Evolutionary conservation across 305 asterid species (phyloP), one percentile per base, ranked within the genome.

Genomic region (Coffea humblotiana): DNA sequence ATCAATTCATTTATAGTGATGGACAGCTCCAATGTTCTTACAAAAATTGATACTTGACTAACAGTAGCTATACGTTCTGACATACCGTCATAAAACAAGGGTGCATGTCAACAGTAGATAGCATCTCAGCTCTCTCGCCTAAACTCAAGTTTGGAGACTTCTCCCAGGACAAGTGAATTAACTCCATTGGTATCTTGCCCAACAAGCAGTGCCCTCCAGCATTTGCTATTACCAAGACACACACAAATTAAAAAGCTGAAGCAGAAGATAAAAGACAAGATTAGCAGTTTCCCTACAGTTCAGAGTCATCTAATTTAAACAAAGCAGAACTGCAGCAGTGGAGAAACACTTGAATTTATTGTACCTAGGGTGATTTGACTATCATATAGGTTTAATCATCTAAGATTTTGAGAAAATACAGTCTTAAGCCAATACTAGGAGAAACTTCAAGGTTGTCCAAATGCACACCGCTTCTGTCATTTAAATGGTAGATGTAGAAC

Each of bases 131-230:
- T 87, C 90, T 91, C 83, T 90, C 93, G 74, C 97, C 98, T 23
- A 86, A 77, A 86, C 94, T 89, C 91, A 96, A 84, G 84, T 90
- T 88, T 72, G 93, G 86, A 72, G 98, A 92, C 82, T 91, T 90
- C 84, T 91, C 98, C 98, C 97, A 94, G n/a, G 95, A 92, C 68
- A 94, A 81, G 80, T 89, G 91, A 80, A 93, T 92, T 69, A 89
- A 77, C 78, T 93, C 98, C 97, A 96, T 86, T 32, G 98, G 96
- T 83, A 96, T 89, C 89, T 89, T 93, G 71, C 98, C 98, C 86
- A 92, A 74, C 79, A 93, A 89, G 88, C 98, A 94, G 86, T 85
- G 88, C 71, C 95, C 95, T 84, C 88, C 96, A 78, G 54, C 87
- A 89, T 92, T 88, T 82, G 88, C 99, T 94, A 84, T 76, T 81